A percentile compares a stretch with the other conserved stretches of the same genome.
These are phyloP conservation scores for Kwoniella newhampshirensis DNA, from an alignment of 768 basidiomycete genomes.

Conservation along the genomic window DNA sequence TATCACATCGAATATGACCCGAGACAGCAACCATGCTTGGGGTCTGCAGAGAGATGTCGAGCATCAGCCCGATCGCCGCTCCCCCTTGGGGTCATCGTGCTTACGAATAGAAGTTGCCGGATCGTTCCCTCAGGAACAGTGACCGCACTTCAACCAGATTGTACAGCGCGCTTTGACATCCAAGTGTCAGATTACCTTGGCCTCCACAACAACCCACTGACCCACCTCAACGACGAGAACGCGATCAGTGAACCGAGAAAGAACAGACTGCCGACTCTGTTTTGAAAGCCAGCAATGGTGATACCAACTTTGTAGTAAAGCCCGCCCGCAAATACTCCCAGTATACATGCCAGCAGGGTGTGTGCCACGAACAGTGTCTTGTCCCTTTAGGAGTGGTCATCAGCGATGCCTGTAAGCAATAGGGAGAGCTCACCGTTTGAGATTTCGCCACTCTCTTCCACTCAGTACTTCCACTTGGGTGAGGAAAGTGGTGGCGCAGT, in stretches of 20 bases:
- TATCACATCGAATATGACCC: slow-evolving; percentile 82
- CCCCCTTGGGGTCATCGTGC: slow-evolving; percentile 19
- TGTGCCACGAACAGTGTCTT: slow-evolving; percentile 81
- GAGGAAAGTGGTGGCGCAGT: slow-evolving; percentile 75
- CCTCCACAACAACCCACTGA: background rate
- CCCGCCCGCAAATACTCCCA: slow-evolving; percentile 88
- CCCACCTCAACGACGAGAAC: slow-evolving; percentile 72
- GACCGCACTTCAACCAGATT: slow-evolving; percentile 80
- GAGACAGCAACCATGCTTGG: slow-evolving; percentile 84
- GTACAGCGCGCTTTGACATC: slow-evolving; percentile 67
- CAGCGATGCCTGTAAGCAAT: slow-evolving; percentile 1
- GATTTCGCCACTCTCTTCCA: slow-evolving; percentile 79
- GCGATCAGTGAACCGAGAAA: slow-evolving; percentile 90
- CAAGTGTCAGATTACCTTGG: background rate
- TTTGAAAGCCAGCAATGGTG: slow-evolving; percentile 87
- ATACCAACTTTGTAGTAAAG: slow-evolving; percentile 76
- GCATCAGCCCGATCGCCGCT: background rate
- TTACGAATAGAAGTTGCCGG: slow-evolving; percentile 79
- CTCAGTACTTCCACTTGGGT: slow-evolving; percentile 82
- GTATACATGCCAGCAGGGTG: slow-evolving; percentile 64
- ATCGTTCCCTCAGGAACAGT: slow-evolving; percentile 85
- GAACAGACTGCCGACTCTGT: slow-evolving; percentile 85
- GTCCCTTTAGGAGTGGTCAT: slow-evolving; percentile 60
- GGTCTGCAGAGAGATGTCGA: slow-evolving; percentile 59
- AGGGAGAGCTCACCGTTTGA: slow-evolving; percentile 61